Base-by-base conservation (phyloP, 352 stramenopile genomes). In the Globisporangium canariense region DNA sequence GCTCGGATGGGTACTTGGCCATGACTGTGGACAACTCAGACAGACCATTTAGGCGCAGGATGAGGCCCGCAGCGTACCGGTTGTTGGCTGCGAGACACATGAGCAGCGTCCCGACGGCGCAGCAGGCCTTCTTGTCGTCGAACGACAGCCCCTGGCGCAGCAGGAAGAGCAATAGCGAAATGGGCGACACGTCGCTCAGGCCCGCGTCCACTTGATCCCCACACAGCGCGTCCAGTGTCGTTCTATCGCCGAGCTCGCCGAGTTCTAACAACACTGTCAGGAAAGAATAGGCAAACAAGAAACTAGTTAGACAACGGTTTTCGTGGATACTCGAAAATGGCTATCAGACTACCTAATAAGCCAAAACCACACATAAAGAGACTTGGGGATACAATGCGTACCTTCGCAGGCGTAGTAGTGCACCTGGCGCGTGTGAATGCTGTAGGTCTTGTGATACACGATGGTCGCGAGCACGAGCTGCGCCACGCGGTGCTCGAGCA, bases 351-450 rank as follows among this genome's bases (percentile, higher is more conserved):
- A 13, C 8, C 10, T 10, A 45, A 45, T 16, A 45, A 45, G 38
- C 9, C 25, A 28, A 28, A 28, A 28, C 25, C 25, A 28, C 25
- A 28, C 25, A 28, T 28, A 28, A 28, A 28, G 25, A 28, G 25
- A 28, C 25, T 18, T 45, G 38, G 38, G 38, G 10, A 45, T 45
- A 45, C 16, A 45, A 43, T 41, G 36, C 55, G 7, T 61, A 88
- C 79, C 81, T 89, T 94, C 83, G 40, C 78, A 88, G 1, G 81
- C 83, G 59, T 93, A 93, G 71, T 90, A 94, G 51, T 93, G 84
- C 14, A 94, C 83, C 70, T 94, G 86, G 0, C 86, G 82, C 2
- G 86, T 93, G 71, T 94, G 84, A 4, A 93, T 80, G 54, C 82
- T 92, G 63, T 93, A 92, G 0, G 77, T 78, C 62, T 93, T 90